phyloP scores from a whole-genome alignment of 176 grass and related monocot species.

The Juncus inflexus region DNA sequence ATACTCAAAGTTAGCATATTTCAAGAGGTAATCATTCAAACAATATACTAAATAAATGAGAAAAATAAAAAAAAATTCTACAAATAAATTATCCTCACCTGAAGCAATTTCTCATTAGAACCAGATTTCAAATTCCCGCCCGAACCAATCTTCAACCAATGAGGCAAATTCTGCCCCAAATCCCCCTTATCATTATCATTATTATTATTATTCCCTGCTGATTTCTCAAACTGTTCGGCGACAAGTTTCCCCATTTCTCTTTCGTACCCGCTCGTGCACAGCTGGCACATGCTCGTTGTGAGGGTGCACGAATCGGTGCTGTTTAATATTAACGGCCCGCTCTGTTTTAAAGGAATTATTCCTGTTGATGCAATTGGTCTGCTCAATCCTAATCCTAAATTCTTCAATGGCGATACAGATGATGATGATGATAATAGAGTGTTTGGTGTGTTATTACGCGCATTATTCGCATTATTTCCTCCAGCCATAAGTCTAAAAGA shows the following conservation, averaged over 20 bases:
- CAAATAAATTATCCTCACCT: not conserved
- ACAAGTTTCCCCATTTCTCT: constrained; percentile 53
- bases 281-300: constrained; percentile 39
- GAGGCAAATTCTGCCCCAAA: constrained; percentile 41
- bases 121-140: constrained; percentile 38
- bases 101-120: constrained; percentile 7
- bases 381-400: constrained; percentile 6
- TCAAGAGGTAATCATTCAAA: not conserved
- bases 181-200: constrained; percentile 5
- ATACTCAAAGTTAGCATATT: not conserved
- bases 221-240: constrained; percentile 30
- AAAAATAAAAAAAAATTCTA: not conserved
- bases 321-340: not conserved
- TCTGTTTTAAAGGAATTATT: constrained; percentile 16
- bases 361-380: constrained; percentile 9
- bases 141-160: constrained; percentile 59
- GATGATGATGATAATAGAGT: not conserved
- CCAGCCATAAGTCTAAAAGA: constrained; percentile 43
- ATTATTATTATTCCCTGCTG: not conserved
- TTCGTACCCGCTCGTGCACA: constrained; percentile 55
- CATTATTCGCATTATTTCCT: constrained; percentile 33
- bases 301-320: not conserved
- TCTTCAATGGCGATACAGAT: constrained; percentile 25
- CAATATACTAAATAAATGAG: not conserved
- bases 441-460: constrained; percentile 41